These are phyloP conservation scores for Nakazawaea laoshanensis DNA, from an alignment of 805 yeast species.

Conservation along the genomic window DNA sequence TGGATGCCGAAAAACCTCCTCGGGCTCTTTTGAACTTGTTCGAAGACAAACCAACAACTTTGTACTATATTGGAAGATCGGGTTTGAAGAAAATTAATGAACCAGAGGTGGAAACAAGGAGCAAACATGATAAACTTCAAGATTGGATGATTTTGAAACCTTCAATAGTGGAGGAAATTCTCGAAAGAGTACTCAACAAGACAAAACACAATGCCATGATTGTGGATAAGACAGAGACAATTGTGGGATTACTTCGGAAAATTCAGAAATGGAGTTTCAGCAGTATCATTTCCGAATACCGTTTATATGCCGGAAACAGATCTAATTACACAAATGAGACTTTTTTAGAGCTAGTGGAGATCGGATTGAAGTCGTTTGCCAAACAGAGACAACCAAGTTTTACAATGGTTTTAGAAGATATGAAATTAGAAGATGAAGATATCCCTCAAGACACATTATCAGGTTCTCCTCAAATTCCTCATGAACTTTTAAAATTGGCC, in stretches of 20 bases:
- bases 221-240: slow-evolving; percentile 72
- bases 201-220: slow-evolving; percentile 60
- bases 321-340: slow-evolving; percentile 76
- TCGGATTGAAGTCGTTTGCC: slow-evolving; percentile 39
- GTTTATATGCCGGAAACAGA: slow-evolving; percentile 65
- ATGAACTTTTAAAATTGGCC: slow-evolving; percentile 44
- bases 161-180: slow-evolving; percentile 52
- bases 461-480: slow-evolving; percentile 66
- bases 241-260: slow-evolving; percentile 74
- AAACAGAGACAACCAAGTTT: too few relatives aligned
- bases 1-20: slow-evolving; percentile 84
- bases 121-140: slow-evolving; percentile 16
- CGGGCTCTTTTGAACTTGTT: slow-evolving; percentile 61
- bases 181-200: slow-evolving; percentile 57
- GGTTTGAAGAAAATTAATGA: slow-evolving; percentile 28
- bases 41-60: slow-evolving; percentile 42
- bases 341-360: slow-evolving; percentile 64
- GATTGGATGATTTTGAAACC: slow-evolving; percentile 76
- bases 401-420: too few relatives aligned
- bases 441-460: too few relatives aligned
- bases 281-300: slow-evolving; percentile 76
- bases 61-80: slow-evolving; percentile 37
- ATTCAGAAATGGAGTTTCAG: slow-evolving; percentile 86
- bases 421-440: too few relatives aligned
- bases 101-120: slow-evolving; percentile 12